Percentiles rank a stretch among this genome's conserved stretches.
These are phyloP conservation scores for Eimeria sp. DNA, from an alignment of 169 alveolate genomes.

Conservation along the genomic window DNA sequence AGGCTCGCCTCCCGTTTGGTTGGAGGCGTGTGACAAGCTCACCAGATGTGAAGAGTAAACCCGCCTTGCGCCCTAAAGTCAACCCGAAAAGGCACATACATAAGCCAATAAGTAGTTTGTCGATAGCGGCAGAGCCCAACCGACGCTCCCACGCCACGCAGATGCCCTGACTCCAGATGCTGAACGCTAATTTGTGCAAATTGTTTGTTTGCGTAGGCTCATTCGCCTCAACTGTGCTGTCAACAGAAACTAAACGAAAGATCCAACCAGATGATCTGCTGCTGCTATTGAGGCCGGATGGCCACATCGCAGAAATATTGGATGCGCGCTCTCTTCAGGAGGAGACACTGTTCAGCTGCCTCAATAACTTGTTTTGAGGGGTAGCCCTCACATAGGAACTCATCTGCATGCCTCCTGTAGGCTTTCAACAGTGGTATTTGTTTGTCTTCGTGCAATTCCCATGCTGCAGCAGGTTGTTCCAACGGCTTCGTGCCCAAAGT, in stretches of 20 bases:
- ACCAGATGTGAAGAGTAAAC: constrained; percentile 3
- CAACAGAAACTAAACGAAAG: background rate
- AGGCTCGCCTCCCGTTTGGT: background rate
- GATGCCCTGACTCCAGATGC: background rate
- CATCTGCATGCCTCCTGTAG: background rate
- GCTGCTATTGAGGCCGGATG: constrained; percentile 77
- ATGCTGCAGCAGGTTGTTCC: background rate
- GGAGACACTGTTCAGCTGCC: background rate
- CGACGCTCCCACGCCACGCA: background rate
- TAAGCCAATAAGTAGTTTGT: background rate
- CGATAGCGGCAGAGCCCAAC: background rate
- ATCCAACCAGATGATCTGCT: constrained; percentile 21
- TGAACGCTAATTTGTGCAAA: background rate
- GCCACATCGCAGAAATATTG: constrained; percentile 59
- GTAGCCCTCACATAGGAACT: background rate
- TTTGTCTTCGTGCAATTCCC: background rate
- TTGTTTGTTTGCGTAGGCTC: background rate
- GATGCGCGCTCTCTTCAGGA: constrained; percentile 6
- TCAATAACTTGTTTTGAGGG: background rate
- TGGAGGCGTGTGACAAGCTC: constrained; percentile 56
- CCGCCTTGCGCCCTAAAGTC: background rate
- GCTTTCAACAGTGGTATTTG: background rate
- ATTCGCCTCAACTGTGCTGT: constrained; percentile 29
- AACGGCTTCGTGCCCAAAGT: background rate
- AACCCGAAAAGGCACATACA: background rate